phyloP scores from a whole-genome alignment of 2,329 filamentous ascomycete genomes.

The Rosellinia necatrix region DNA sequence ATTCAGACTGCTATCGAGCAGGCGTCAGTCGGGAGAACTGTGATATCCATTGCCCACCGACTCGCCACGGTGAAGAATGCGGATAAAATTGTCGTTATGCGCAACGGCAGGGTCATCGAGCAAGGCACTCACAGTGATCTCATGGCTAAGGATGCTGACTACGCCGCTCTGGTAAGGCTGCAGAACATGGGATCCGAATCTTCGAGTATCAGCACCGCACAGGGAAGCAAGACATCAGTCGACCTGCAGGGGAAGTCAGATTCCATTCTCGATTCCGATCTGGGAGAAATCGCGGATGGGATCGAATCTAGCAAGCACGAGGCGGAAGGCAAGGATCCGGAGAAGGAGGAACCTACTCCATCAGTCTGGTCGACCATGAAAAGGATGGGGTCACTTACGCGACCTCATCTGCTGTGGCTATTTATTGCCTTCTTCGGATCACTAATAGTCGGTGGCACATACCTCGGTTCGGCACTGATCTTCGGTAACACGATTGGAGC shows the following conservation, averaged over 20 bases:
- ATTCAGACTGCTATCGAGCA: conserved; percentile 48
- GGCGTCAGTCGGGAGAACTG: conserved; percentile 54
- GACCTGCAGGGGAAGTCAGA: conserved; percentile 41
- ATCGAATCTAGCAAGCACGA: conserved; percentile 22
- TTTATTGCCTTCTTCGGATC: conserved; percentile 49
- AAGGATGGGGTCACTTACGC: conserved; percentile 44
- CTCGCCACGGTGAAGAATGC: conserved; percentile 65
- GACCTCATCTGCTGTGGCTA: conserved; percentile 47
- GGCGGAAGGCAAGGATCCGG: conserved; percentile 8
- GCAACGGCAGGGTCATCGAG: conserved; percentile 63
- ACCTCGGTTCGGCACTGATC: conserved; percentile 59
- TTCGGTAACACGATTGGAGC: conserved; percentile 57
- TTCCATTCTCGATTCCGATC: conserved; percentile 23
- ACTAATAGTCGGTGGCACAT: conserved; percentile 60
- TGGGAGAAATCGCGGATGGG: conserved; percentile 13
- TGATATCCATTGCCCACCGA: conserved; percentile 68
- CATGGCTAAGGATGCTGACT: conserved; percentile 45
- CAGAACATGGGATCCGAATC: conserved; percentile 43
- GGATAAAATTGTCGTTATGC: conserved; percentile 68
- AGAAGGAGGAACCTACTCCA: conserved; percentile 19
- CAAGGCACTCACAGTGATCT: conserved; percentile 65
- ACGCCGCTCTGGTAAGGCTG: conserved; percentile 40
- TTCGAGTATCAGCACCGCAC: conserved; percentile 40
- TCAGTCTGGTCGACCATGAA: conserved; percentile 47
- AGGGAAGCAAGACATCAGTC: conserved; percentile 38